phyloP scores from a whole-genome alignment of 1,139 yeast species.

The Blastobotrys persicus region DNA sequence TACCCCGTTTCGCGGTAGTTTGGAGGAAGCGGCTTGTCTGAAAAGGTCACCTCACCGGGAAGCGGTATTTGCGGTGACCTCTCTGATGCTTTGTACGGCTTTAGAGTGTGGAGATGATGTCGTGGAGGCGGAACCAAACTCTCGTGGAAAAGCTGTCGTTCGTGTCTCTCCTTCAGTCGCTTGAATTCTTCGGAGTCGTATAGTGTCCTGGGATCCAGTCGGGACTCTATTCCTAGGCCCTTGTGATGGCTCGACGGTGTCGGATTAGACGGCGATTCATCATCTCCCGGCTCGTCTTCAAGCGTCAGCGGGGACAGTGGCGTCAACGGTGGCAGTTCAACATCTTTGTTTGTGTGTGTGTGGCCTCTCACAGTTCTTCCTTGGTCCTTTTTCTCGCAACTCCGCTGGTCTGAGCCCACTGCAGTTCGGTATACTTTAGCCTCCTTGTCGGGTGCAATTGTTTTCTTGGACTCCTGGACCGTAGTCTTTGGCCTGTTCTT shows the following conservation, averaged over 20 bases:
- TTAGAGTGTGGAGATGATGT: neutral
- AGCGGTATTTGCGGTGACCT: neutral
- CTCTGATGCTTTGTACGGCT: neutral
- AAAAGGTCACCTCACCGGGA: neutral
- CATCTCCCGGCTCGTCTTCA: neutral
- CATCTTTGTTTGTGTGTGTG: no score
- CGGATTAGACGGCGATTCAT: neutral
- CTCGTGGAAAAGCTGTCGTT: neutral
- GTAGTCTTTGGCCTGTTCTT: no score
- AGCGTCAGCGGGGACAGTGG: constrained; percentile 4
- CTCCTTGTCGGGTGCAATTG: neutral
- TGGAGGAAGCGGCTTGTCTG: neutral
- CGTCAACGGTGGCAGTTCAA: constrained; percentile 6
- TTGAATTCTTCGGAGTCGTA: constrained; percentile 4
- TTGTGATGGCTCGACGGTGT: neutral
- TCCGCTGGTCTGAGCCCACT: neutral
- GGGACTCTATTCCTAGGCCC: neutral
- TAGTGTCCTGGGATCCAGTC: neutral
- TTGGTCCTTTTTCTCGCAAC: neutral
- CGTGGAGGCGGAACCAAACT: neutral
- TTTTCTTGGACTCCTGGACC: no score
- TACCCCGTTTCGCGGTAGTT: neutral
- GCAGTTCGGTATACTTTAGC: neutral
- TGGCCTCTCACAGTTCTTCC: no score
- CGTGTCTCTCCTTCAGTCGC: constrained; percentile 1